phyloP scores from a whole-genome alignment of 306 rosid species.

The Luffa acutangula region DNA sequence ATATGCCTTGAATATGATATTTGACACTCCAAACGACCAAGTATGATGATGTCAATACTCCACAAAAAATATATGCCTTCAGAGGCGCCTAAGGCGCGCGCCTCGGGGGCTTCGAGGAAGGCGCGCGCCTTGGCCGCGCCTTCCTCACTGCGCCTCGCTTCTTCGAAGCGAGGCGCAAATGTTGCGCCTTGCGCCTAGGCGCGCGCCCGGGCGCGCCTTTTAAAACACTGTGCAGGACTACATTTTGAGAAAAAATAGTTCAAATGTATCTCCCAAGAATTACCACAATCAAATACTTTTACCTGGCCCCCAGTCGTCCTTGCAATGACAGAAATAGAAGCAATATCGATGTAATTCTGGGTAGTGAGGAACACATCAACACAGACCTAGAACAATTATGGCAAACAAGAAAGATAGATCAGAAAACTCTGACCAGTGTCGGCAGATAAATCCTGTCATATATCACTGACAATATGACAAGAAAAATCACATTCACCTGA shows the following conservation, averaged over 20 bases:
- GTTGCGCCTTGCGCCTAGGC: too few species aligned
- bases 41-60: too few species aligned
- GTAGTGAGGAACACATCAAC: constrained; percentile 85
- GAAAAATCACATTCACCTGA: constrained; percentile 47
- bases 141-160: too few species aligned
- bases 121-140: too few species aligned
- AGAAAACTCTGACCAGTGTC: constrained; percentile 7
- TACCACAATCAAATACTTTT: background rate
- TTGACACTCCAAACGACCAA: too few species aligned
- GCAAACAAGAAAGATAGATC: constrained; percentile 12
- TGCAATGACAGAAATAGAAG: constrained; percentile 80
- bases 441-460: constrained; percentile 5
- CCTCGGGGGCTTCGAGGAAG: too few species aligned
- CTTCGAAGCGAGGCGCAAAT: too few species aligned
- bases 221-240: background rate
- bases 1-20: too few species aligned
- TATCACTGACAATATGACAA: constrained; percentile 5
- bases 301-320: constrained; percentile 99
- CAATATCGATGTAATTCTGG: constrained; percentile 77
- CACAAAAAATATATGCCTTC: too few species aligned
- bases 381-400: constrained; percentile 58
- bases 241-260: background rate
- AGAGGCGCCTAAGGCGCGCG: too few species aligned
- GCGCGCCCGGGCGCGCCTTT: too few species aligned
- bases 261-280: background rate